Evolutionary conservation across 2,329 filamentous ascomycete species (phyloP), one percentile per base, ranked within the genome.

Genomic region (Aspergillus sp.): DNA sequence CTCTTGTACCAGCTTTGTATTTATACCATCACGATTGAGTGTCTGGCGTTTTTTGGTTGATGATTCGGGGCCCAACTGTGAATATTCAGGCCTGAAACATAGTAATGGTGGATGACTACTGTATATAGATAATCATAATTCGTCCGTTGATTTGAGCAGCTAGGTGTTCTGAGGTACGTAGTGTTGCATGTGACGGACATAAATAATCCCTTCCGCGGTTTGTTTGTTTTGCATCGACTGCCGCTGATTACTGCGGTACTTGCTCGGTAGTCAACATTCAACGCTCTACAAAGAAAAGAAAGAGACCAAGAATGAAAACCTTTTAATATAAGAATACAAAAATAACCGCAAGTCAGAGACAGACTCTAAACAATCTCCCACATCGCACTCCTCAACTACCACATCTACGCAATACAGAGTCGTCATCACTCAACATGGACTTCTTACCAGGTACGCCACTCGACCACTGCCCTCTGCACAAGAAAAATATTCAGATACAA

Each of bases 401-500:
- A 35, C 13, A 17, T n/a, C 33, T 17, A 35, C 33, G 15, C 15
- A n/a, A 35, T 17, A n/a, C 5, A 35, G 33, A n/a, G 15, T 9
- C 25, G 12, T 15, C 25, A 30, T 15, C 4, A 17, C 17, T 39
- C 22, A 27, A 25, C 25, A 58, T 58, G 56, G 56, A 58, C 20
- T 46, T 53, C 42, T 47, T 58, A 22, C 56, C 54, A 50, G 56
- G 56, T 58, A 50, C 2, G n/a, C 20, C 7, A 38, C 35, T 19
- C 13, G 5, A 17, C 20, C 15, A 12, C 10, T 9, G 13, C 22
- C 38, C 17, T 27, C 38, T 4, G 32, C 37, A 30, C 41, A 41
- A 23, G 22, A 32, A 23, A 7, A 23, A 5, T 22, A 20, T 38
- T 15, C 41, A 13, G 43, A n/a, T 19, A 35, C 22, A 7, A 7